Percentiles rank a stretch among this genome's conserved stretches.
phyloP scores from a whole-genome alignment of 257 asterid genomes.

The Gentiana dahurica region DNA sequence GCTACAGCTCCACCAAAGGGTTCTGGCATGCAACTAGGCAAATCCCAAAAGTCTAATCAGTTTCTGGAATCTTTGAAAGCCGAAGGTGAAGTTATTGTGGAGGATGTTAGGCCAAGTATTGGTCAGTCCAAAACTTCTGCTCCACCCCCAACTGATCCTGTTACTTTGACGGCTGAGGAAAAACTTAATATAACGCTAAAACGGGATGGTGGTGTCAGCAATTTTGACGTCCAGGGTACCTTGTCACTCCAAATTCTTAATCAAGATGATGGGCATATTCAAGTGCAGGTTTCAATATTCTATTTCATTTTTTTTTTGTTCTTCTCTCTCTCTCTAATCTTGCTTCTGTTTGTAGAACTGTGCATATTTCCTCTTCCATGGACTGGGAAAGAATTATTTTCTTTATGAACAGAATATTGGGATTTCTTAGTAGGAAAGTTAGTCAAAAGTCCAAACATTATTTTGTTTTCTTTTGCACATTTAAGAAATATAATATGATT shows the following conservation, averaged over 20 bases:
- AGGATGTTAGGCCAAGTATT: conserved; percentile 67
- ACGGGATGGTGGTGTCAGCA: conserved; percentile 80
- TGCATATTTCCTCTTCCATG: not conserved
- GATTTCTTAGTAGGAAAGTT: no score
- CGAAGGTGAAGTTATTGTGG: conserved; percentile 82
- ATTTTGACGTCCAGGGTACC: conserved; percentile 80
- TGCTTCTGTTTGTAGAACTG: not conserved
- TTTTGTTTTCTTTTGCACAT: no score
- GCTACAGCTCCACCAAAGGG: conserved; percentile 86
- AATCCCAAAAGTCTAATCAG: conserved; percentile 70
- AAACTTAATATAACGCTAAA: conserved; percentile 60
- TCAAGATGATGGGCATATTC: conserved; percentile 81
- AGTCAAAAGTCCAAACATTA: no score
- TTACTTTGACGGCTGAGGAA: conserved; percentile 79
- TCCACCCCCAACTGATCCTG: conserved; percentile 72
- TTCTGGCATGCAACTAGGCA: conserved; percentile 85
- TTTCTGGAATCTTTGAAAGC: conserved; percentile 86
- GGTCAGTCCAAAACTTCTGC: conserved; percentile 68
- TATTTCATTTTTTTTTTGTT: no score
- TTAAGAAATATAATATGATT: no score
- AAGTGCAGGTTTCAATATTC: conserved; percentile 58
- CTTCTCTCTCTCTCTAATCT: not conserved
- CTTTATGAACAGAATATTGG: no score
- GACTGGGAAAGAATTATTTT: not conserved
- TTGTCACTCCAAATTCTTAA: conserved; percentile 73